Evolutionary conservation across 371 early-diverging fungal species (phyloP).

Genomic region (Parasitella parasitica): DNA sequence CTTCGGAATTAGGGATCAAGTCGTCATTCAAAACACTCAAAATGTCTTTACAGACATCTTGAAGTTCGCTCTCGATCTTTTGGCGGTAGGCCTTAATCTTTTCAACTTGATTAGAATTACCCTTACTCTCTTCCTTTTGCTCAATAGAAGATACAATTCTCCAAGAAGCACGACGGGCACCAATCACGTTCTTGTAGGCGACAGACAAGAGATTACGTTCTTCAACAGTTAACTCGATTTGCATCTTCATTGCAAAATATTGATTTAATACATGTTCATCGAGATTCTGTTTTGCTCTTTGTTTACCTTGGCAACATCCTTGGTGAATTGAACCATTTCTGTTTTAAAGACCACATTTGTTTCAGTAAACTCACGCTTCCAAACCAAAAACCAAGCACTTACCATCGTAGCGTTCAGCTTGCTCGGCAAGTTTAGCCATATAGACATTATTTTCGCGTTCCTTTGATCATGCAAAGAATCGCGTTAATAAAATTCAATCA

Average conservation of each 20-base stretch:
- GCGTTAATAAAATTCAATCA: background rate
- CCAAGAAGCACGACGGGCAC: slow-evolving; percentile 99
- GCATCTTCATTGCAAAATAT: slow-evolving; percentile 24
- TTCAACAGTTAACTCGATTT: slow-evolving; percentile 87
- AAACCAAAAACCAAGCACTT: slow-evolving; percentile 3
- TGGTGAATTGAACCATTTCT: slow-evolving; percentile 98
- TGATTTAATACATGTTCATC: background rate
- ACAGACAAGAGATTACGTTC: slow-evolving; percentile 98
- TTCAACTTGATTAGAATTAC: slow-evolving; percentile 78
- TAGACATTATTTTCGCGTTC: slow-evolving; percentile 59
- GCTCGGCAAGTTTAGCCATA: slow-evolving; percentile 99
- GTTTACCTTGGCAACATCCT: slow-evolving; percentile 70
- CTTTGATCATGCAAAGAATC: slow-evolving; percentile 9
- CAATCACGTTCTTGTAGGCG: slow-evolving; percentile 99
- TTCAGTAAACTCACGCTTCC: background rate
- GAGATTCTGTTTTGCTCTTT: slow-evolving; percentile 15
- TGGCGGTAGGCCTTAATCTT: slow-evolving; percentile 92
- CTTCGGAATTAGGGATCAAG: slow-evolving; percentile 84
- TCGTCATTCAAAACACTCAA: slow-evolving; percentile 89
- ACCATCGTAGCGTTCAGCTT: slow-evolving; percentile 98
- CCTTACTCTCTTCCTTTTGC: slow-evolving; percentile 97
- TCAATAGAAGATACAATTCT: slow-evolving; percentile 98
- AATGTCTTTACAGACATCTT: slow-evolving; percentile 95
- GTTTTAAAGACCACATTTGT: slow-evolving; percentile 3
- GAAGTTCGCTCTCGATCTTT: slow-evolving; percentile 94